phyloP scores from a whole-genome alignment of 306 rosid genomes.

The Vigna angularis region DNA sequence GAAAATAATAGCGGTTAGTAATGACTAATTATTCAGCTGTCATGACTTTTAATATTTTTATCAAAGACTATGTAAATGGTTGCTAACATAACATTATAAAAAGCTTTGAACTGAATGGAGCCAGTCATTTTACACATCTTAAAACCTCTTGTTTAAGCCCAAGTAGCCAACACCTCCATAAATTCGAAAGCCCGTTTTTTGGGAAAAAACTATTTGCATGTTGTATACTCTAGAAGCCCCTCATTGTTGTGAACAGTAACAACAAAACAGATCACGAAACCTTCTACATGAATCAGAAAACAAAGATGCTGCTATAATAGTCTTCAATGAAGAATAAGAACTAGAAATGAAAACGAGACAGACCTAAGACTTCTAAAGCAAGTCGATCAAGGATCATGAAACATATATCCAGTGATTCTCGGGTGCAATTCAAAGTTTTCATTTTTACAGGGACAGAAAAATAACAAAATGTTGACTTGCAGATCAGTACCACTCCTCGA shows the following conservation, averaged over 20 bases:
- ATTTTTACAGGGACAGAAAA: slow-evolving; percentile 2
- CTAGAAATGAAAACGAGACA: slow-evolving; percentile 8
- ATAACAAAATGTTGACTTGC: not conserved
- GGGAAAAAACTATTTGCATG: too few relatives aligned
- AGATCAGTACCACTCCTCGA: slow-evolving; percentile 20
- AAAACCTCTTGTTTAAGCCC: too few relatives aligned
- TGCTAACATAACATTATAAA: too few relatives aligned
- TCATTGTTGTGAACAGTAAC: not conserved
- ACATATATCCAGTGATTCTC: slow-evolving; percentile 1
- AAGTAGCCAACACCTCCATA: too few relatives aligned
- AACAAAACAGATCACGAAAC: slow-evolving; percentile 9
- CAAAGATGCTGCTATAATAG: not conserved
- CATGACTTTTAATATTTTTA: too few relatives aligned
- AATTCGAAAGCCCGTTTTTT: too few relatives aligned
- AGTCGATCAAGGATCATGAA: slow-evolving; percentile 10
- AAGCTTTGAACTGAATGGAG: too few relatives aligned
- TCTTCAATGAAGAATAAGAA: not conserved
- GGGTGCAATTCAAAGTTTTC: slow-evolving; percentile 15
- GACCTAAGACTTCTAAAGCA: slow-evolving; percentile 16
- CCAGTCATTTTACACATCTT: too few relatives aligned
- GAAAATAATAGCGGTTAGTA: too few relatives aligned
- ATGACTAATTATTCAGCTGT: too few relatives aligned
- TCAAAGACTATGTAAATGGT: too few relatives aligned
- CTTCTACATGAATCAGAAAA: slow-evolving; percentile 19
- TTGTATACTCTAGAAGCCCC: not conserved